A percentile compares a stretch with the other conserved stretches of the same genome.
These are phyloP conservation scores for Pleomassaria siparia DNA, from an alignment of 2,329 filamentous ascomycete genomes.

Conservation along the genomic window DNA sequence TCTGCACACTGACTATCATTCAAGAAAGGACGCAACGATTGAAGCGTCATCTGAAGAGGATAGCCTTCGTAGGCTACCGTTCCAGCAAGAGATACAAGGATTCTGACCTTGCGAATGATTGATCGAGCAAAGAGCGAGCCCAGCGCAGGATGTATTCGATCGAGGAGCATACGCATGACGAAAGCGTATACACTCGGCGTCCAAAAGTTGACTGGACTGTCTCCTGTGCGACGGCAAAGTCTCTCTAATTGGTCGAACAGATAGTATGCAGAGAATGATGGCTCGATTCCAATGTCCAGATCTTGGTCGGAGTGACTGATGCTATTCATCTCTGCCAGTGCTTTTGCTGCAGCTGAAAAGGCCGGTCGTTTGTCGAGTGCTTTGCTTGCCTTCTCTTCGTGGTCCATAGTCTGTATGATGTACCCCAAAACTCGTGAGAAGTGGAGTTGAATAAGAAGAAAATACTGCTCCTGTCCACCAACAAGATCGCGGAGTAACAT, in stretches of 20 bases:
- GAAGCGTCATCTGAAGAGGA: conserved; percentile 85
- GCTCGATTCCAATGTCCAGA: conserved; percentile 80
- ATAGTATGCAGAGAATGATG: conserved; percentile 78
- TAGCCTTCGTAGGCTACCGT: conserved; percentile 73
- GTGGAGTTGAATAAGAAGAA: conserved; percentile 63
- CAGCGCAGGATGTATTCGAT: conserved; percentile 77
- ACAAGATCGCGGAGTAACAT: conserved; percentile 68
- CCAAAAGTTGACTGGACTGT: conserved; percentile 69
- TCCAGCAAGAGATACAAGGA: conserved; percentile 78
- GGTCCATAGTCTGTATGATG: conserved; percentile 69
- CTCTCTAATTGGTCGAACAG: conserved; percentile 74
- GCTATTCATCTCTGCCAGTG: conserved; percentile 68
- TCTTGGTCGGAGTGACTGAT: conserved; percentile 66
- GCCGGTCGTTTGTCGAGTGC: conserved; percentile 60
- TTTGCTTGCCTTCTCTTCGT: conserved; percentile 33
- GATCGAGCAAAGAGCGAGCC: conserved; percentile 86
- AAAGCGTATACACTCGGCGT: conserved; percentile 72
- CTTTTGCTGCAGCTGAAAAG: conserved; percentile 63
- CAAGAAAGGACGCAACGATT: conserved; percentile 75
- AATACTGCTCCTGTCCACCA: conserved; percentile 60
- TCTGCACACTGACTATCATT: conserved; percentile 85
- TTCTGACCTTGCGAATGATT: conserved; percentile 80
- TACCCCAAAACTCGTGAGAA: conserved; percentile 77
- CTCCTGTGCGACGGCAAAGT: conserved; percentile 69
- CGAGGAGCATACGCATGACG: conserved; percentile 75